Base-by-base conservation (phyloP, 495 filamentous ascomycete genomes). In the Podospora pseudocomata region DNA sequence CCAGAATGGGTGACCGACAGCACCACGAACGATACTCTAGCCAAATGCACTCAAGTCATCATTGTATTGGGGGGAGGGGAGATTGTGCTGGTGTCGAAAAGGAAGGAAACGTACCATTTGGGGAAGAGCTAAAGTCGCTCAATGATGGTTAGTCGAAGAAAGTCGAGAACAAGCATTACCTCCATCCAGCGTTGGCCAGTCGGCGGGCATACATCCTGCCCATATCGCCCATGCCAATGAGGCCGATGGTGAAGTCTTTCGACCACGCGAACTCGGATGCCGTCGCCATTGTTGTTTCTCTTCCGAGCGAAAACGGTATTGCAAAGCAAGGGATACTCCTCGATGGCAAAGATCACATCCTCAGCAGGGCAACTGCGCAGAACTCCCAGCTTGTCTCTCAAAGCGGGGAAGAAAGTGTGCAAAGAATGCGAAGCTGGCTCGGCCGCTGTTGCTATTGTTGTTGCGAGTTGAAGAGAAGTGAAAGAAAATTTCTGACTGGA, bases 31-130 rank as follows among this genome's bases (percentile, higher is more conserved):
- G 87, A 92, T 96, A 85, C 93, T 97, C 93, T 92, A 97, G 93
- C 93, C 93, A 97, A 97, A 97, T 97, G 93, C 93, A 91, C 93
- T 97, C 93, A 92, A 91, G 92, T 97, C 93, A 97, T 97, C 93
- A 94, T 93, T 20, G 76, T 77, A 68, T 74, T 49, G 67, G 71
- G 71, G 67, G 56, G 60, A 62, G 61, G 65, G 71, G 73, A 15
- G 62, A 53, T 39, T 58, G 58, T 26, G 65, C 26, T 58, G 20
- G 19, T 58, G 16, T 19, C 5, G 39, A 65, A 28, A 57, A 70
- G 66, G 27, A 61, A 39, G 57, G 34, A 64, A 44, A 61, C 68
- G 57, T 67, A 75, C 72, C 71, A 74, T 63, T 72, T 44, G 49
- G 55, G 55, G 19, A 56, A 67, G 67, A 49, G 32, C 63, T 59